phyloP scores from a whole-genome alignment of 169 alveolate genomes.

The Plasmodium sp. region DNA sequence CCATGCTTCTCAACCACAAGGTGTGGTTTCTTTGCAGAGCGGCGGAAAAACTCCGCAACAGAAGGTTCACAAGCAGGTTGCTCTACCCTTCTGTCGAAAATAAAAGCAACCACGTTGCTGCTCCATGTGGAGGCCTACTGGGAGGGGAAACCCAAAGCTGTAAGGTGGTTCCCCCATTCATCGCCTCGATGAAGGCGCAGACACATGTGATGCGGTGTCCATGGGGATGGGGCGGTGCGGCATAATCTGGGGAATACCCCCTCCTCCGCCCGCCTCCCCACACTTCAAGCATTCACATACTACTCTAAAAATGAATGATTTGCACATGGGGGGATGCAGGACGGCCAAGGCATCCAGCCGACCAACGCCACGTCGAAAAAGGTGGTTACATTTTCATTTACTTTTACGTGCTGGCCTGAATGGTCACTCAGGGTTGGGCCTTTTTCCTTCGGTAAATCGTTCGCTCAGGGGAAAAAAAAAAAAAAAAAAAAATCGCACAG shows the following conservation, averaged over 20 bases:
- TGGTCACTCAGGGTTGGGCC: background rate
- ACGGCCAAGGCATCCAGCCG: background rate
- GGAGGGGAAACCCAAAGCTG: background rate
- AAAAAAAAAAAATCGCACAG: too few species aligned
- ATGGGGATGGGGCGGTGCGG: background rate
- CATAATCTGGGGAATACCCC: background rate
- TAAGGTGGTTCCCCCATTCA: background rate
- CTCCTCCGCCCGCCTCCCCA: background rate
- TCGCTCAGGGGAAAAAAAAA: background rate
- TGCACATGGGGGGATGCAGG: background rate
- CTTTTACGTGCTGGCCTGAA: background rate
- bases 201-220: background rate
- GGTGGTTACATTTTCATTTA: background rate
- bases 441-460: background rate
- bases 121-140: background rate
- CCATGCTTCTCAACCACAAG: background rate
- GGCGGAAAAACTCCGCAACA: background rate
- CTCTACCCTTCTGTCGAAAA: too few species aligned
- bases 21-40: background rate
- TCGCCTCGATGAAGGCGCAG: background rate
- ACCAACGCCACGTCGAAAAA: background rate
- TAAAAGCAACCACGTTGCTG: background rate
- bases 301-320: too few species aligned
- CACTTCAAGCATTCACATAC: background rate
- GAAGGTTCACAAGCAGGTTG: background rate